Evolutionary conservation across 768 basidiomycete genomes (phyloP).

Genomic region (Myochromella boudieri): DNA sequence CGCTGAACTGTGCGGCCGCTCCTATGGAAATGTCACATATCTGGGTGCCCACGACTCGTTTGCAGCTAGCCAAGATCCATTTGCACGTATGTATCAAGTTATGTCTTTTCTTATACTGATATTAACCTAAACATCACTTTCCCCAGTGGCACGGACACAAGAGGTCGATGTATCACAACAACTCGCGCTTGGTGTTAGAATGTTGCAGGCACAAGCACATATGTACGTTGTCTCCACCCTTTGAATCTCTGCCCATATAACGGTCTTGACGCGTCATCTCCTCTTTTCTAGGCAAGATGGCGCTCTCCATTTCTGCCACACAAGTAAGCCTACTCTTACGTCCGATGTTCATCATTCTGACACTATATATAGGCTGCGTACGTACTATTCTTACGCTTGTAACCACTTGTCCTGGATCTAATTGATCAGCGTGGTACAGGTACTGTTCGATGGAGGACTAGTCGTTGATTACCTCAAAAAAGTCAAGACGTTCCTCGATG

Average conservation of each 20-base stretch:
- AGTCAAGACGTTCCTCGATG: conserved; percentile 55
- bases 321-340: conserved; percentile 32
- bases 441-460: conserved; percentile 54
- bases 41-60: conserved; percentile 14
- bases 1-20: conserved; percentile 15
- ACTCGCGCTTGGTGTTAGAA: conserved; percentile 19
- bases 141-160: conserved; percentile 40
- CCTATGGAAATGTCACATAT: conserved; percentile 16
- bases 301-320: conserved; percentile 67
- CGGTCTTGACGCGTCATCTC: too few species aligned
- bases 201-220: conserved; percentile 29
- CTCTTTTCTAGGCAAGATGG: conserved; percentile 27
- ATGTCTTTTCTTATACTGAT: neutral
- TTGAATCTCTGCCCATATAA: neutral
- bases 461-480: conserved; percentile 47
- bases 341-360: neutral
- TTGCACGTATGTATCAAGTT: conserved; percentile 6
- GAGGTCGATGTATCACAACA: conserved; percentile 32
- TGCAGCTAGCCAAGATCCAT: conserved; percentile 8
- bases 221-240: neutral
- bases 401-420: too few species aligned
- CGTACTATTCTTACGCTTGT: too few species aligned
- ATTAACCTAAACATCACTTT: neutral
- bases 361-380: conserved; percentile 33
- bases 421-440: conserved; percentile 15